Evolutionary conservation across 208 protist species (phyloP).

Genomic region (Acanthamoeba triangularis): DNA sequence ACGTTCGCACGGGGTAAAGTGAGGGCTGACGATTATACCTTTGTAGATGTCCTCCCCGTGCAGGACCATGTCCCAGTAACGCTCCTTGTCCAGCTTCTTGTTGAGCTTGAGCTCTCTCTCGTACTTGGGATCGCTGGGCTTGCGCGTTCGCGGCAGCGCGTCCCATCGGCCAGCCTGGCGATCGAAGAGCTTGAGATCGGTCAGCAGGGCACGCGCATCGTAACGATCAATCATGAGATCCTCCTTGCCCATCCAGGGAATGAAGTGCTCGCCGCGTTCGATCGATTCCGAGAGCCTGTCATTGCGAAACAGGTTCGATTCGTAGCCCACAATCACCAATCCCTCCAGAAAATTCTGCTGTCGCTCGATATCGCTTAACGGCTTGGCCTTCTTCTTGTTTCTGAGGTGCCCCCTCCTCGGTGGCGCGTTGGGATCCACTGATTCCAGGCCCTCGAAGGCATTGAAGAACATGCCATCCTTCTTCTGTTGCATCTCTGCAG

Average conservation of each 20-base stretch:
- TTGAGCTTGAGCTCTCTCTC: conserved; percentile 35
- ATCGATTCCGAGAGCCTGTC: conserved; percentile 1
- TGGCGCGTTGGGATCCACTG: background rate
- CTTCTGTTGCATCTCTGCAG: conserved; percentile 41
- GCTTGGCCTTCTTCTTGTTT: background rate
- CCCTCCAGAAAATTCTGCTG: background rate
- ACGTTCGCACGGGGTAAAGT: background rate
- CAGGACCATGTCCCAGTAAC: conserved; percentile 71
- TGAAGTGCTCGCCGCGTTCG: conserved; percentile 16
- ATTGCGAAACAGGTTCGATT: conserved; percentile 62
- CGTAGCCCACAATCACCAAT: conserved; percentile 42
- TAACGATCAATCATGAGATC: conserved; percentile 67
- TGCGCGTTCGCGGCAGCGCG: background rate
- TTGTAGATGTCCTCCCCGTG: conserved; percentile 69
- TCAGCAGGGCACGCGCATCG: conserved; percentile 60
- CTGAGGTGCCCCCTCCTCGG: background rate
- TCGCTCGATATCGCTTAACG: background rate
- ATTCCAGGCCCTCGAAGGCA: conserved; percentile 48
- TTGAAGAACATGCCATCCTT: conserved; percentile 70
- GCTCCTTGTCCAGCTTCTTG: conserved; percentile 28
- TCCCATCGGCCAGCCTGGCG: background rate
- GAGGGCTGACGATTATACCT: background rate
- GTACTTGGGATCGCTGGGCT: conserved; percentile 41
- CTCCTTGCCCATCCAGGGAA: conserved; percentile 68
- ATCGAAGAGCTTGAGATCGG: conserved; percentile 55